phyloP scores from a whole-genome alignment of 805 yeast genomes.

The Cyberlindnera veronae region DNA sequence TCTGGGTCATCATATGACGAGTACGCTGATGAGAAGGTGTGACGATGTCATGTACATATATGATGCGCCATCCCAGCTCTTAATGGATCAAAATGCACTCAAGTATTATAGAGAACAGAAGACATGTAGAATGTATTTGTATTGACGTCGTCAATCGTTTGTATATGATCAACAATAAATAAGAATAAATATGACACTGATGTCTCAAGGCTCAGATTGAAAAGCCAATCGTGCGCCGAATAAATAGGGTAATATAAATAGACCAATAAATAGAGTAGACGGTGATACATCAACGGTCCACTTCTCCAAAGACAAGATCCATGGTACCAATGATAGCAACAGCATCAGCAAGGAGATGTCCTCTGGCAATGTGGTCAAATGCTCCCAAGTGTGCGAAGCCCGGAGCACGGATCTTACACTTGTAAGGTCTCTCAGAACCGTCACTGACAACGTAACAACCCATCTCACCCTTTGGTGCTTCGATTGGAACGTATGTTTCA shows the following conservation, averaged over 20 bases:
- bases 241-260: slow-evolving; percentile 1
- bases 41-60: too few species aligned
- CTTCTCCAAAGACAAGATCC: slow-evolving; percentile 95
- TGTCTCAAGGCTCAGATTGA: too few species aligned
- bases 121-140: too few species aligned
- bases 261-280: slow-evolving; percentile 6
- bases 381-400: slow-evolving; percentile 90
- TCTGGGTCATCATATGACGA: slow-evolving; percentile 4
- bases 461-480: slow-evolving; percentile 96
- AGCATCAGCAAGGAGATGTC: slow-evolving; percentile 85
- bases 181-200: too few species aligned
- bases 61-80: too few species aligned
- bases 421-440: slow-evolving; percentile 86
- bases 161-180: background rate
- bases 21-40: slow-evolving; percentile 21
- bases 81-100: too few species aligned
- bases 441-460: slow-evolving; percentile 86
- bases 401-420: slow-evolving; percentile 93
- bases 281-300: slow-evolving; percentile 57
- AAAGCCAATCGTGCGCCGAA: background rate
- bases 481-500: slow-evolving; percentile 87
- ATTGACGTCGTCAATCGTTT: too few species aligned
- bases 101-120: too few species aligned
- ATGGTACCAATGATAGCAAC: slow-evolving; percentile 93
- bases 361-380: slow-evolving; percentile 81